Conservation (phyloP, 2,329 filamentous ascomycete species). For the Escovopsis weberi region DNA sequence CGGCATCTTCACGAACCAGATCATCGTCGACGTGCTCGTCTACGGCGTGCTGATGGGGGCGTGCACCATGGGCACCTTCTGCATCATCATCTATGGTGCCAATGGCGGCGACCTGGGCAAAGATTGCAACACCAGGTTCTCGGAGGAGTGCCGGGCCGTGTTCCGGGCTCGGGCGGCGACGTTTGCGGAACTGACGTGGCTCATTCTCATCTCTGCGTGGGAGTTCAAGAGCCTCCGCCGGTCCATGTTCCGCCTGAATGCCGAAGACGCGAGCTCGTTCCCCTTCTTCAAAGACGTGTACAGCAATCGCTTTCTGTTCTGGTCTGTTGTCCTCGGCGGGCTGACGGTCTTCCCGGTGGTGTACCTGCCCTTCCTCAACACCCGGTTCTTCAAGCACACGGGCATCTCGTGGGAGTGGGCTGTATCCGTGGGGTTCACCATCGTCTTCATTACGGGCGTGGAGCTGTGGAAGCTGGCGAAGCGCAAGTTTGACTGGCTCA, state of each 20-base stretch:
- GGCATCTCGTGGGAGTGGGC: constrained; percentile 65
- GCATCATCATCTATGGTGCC: constrained; percentile 46
- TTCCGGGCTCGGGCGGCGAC: constrained; percentile 59
- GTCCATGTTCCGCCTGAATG: constrained; percentile 54
- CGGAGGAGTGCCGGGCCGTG: constrained; percentile 40
- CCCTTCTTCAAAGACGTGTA: constrained; percentile 49
- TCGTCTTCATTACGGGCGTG: constrained; percentile 51
- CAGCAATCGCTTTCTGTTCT: constrained; percentile 57
- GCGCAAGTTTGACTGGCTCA: constrained; percentile 37
- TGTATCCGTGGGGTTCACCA: constrained; percentile 46
- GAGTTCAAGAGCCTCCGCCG: constrained; percentile 62
- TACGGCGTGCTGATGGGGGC: constrained; percentile 67
- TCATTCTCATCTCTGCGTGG: constrained; percentile 62
- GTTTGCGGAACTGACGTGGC: constrained; percentile 60
- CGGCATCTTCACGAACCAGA: constrained; percentile 65
- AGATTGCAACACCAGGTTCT: constrained; percentile 48
- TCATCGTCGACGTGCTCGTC: constrained; percentile 65
- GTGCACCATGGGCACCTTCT: constrained; percentile 50
- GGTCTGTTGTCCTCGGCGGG: constrained; percentile 45
- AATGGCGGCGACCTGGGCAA: constrained; percentile 40
- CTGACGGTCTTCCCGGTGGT: constrained; percentile 51
- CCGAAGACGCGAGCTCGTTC: constrained; percentile 32
- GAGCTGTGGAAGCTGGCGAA: constrained; percentile 62
- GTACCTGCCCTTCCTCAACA: constrained; percentile 61
- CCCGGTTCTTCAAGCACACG: constrained; percentile 56